These are phyloP conservation scores for Neonectria magnoliae DNA, from an alignment of 2,329 filamentous ascomycete species.

Conservation along the genomic window DNA sequence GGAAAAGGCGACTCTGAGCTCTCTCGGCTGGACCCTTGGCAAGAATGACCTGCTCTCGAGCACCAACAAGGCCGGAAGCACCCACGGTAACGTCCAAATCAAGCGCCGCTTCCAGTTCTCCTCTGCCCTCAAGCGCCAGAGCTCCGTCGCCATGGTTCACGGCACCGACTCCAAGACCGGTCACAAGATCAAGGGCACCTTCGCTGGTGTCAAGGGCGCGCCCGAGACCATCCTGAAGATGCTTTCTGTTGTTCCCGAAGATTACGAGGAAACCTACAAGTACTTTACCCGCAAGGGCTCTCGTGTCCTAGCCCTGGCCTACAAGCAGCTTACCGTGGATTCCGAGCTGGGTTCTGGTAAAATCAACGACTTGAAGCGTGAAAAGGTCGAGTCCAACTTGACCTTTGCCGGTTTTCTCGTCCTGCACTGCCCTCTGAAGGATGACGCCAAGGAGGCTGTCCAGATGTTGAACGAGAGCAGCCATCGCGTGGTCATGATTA, in stretches of 20 bases:
- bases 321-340: constrained; percentile 87
- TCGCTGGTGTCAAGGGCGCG: constrained; percentile 95
- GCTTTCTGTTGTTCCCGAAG: constrained; percentile 80
- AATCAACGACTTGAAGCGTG: constrained; percentile 94
- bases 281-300: constrained; percentile 97
- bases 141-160: constrained; percentile 86
- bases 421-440: constrained; percentile 93
- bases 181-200: constrained; percentile 83
- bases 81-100: constrained; percentile 83
- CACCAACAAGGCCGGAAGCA: constrained; percentile 53
- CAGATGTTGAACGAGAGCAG: constrained; percentile 99
- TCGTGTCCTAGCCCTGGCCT: constrained; percentile 91
- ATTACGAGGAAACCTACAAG: constrained; percentile 98
- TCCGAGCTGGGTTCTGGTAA: constrained; percentile 82
- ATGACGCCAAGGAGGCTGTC: constrained; percentile 92
- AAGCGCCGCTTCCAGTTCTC: constrained; percentile 99
- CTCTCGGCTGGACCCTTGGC: constrained; percentile 92
- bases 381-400: constrained; percentile 86
- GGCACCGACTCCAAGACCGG: constrained; percentile 76
- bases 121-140: constrained; percentile 94
- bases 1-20: constrained; percentile 93
- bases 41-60: constrained; percentile 85
- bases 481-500: constrained; percentile 99
- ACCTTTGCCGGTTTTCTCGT: constrained; percentile 96
- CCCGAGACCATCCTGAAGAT: constrained; percentile 97